Evolutionary conservation across 306 rosid genomes (phyloP), one percentile per base, ranked within the genome.

Genomic region (Fragaria iinumae): DNA sequence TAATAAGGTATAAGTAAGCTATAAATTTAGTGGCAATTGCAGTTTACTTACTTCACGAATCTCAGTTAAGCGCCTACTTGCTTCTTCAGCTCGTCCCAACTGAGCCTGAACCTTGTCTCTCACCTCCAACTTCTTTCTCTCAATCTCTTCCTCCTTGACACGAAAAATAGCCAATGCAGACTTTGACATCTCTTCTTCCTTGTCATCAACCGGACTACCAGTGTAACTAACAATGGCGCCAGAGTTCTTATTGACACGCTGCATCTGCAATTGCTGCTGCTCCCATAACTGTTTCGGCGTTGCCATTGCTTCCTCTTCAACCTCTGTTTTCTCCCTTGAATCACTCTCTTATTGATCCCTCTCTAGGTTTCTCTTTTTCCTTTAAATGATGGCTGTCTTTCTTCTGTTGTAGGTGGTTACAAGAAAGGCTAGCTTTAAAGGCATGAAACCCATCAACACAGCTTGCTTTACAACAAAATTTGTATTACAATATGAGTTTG

Each of bases 71-170:
- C 97, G 91, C 80, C 85, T 90, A 18, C 96, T 87, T 67, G 88
- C 92, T 73, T 87, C 89, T 70, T 92, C 97, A 0, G 86, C 97
- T 0, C 89, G 85, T 47, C 96, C 97, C 10, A 95, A 71, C 76
- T 89, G 91, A 65, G 92, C 79, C 27, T 92, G 91, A 32, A 95
- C 96, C 79, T 88, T 95, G 62, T 89, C 92, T 70, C 89, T 90
- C 56, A 95, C 91, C 84, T 95, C 99, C 88, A 79, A 72, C 80
- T 92, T 95, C 83, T 67, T 95, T 81, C 82, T 90, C 88, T 92
- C 97, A 44, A 95, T 92, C 83, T 95, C 99, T 78, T 95, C 99
- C 82, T 95, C 98, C 84, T 90, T 95, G 3, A 83, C 96, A 13
- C 80, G 60, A 80, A 90, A 92, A 89, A 87, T 67, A 29, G 91